Percentiles rank a stretch among this genome's conserved stretches.
These are phyloP conservation scores for Rubia tinctorum DNA, from an alignment of 305 asterid genomes.

Conservation along the genomic window DNA sequence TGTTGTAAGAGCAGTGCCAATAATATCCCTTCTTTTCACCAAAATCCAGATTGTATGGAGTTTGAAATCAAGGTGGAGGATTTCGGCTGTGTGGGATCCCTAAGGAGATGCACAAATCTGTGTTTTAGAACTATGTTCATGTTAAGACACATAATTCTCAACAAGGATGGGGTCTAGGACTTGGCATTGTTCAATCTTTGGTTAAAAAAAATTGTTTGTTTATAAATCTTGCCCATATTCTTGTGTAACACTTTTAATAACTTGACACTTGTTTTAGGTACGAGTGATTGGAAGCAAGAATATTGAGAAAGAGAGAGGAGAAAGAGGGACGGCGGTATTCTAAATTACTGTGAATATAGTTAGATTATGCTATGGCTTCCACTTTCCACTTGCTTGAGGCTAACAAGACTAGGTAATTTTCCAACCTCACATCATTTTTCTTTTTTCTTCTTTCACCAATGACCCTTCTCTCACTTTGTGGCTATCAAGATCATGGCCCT, in stretches of 20 bases:
- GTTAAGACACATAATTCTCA: conserved; percentile 24
- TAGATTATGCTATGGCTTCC: too few relatives aligned
- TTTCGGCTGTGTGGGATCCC: conserved; percentile 41
- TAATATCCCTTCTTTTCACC: conserved; percentile 14
- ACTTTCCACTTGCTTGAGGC: too few relatives aligned
- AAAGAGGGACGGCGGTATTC: conserved; percentile 22
- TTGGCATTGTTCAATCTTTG: conserved; percentile 34
- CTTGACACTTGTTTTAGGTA: conserved; percentile 13
- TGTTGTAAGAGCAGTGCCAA: conserved; percentile 13
- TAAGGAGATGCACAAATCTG: conserved; percentile 31
- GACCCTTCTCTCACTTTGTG: too few relatives aligned
- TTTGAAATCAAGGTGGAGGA: conserved; percentile 37
- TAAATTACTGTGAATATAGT: too few relatives aligned
- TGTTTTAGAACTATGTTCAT: conserved; percentile 42
- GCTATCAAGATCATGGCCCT: too few relatives aligned
- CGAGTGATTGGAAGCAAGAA: conserved; percentile 32
- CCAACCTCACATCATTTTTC: too few relatives aligned
- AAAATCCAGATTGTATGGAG: conserved; percentile 26
- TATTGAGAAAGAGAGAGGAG: conserved; percentile 29
- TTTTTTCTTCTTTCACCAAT: too few relatives aligned
- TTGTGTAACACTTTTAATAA: background rate
- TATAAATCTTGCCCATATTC: background rate
- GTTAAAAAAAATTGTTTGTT: conserved; percentile 15
- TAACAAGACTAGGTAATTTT: too few relatives aligned
- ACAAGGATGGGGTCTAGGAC: conserved; percentile 39